Percentiles rank a stretch among this genome's conserved stretches.
Evolutionary conservation across 2,329 filamentous ascomycete genomes (phyloP).

Genomic region (Talaromyces sp.): DNA sequence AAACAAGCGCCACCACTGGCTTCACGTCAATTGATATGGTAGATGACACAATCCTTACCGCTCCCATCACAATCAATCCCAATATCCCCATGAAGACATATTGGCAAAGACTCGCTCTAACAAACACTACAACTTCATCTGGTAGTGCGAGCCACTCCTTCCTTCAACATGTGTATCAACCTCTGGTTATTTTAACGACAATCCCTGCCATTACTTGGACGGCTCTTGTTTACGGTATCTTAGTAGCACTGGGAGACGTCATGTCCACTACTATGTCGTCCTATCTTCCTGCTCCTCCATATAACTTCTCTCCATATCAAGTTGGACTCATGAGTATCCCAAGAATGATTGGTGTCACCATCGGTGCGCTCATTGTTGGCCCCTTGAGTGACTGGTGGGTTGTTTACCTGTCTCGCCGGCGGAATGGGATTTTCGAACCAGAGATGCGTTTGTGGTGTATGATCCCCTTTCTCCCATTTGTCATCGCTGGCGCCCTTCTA

Average conservation of each 20-base stretch:
- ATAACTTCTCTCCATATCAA: conserved; percentile 10
- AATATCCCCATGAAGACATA: conserved; percentile 8
- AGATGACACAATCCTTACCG: not conserved
- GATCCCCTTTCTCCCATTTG: conserved; percentile 5
- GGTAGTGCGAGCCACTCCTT: not conserved
- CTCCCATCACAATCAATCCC: not conserved
- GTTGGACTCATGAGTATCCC: conserved; percentile 9
- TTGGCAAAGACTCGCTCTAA: not conserved
- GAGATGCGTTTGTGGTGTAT: conserved; percentile 11
- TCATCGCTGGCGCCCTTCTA: not conserved
- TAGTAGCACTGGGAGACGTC: conserved; percentile 6
- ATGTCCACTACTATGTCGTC: conserved; percentile 6
- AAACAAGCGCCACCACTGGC: not conserved
- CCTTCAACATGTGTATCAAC: conserved; percentile 1
- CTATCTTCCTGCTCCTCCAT: not conserved
- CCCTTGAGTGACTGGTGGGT: conserved; percentile 7
- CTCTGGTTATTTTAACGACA: not conserved
- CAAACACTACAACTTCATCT: not conserved
- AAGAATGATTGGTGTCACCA: conserved; percentile 7
- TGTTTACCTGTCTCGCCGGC: conserved; percentile 1
- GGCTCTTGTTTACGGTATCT: conserved; percentile 8
- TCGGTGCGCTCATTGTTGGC: conserved; percentile 9
- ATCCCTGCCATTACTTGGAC: conserved; percentile 2
- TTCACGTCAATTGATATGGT: not conserved
- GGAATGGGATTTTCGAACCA: conserved; percentile 8